Conservation (phyloP, 2,329 filamentous ascomycete genomes). For the Fusarium tricinctum region DNA sequence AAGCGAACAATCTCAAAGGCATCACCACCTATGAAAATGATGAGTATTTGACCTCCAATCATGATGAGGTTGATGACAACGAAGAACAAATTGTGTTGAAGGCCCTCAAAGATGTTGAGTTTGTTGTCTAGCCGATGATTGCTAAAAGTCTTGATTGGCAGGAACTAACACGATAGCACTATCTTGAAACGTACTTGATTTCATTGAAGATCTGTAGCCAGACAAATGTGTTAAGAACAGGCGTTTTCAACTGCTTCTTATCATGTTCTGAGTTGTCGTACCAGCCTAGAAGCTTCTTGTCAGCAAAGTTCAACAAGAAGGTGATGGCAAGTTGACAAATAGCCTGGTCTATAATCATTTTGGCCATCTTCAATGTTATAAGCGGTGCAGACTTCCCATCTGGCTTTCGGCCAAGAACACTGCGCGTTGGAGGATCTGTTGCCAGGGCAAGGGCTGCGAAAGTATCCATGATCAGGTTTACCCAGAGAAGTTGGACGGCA, state of each 20-base stretch:
- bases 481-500: conserved; percentile 72
- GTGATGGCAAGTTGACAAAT: conserved; percentile 72
- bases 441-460: conserved; percentile 74
- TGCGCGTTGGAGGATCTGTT: conserved; percentile 71
- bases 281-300: conserved; percentile 64
- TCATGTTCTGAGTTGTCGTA: conserved; percentile 52
- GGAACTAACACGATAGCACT: conserved; percentile 69
- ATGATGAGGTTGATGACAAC: conserved; percentile 84
- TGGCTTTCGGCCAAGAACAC: conserved; percentile 68
- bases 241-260: conserved; percentile 63
- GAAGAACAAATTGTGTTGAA: conserved; percentile 85
- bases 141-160: conserved; percentile 72
- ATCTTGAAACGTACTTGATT: conserved; percentile 62
- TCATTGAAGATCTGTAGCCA: conserved; percentile 82
- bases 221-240: conserved; percentile 79
- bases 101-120: conserved; percentile 89
- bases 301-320: conserved; percentile 73
- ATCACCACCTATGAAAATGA: conserved; percentile 82
- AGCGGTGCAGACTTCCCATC: conserved; percentile 77
- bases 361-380: conserved; percentile 77
- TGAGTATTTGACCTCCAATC: conserved; percentile 86
- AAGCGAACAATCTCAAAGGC: conserved; percentile 78
- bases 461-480: conserved; percentile 75
- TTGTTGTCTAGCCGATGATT: conserved; percentile 82
- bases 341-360: conserved; percentile 74